A percentile compares a stretch with the other conserved stretches of the same genome.
phyloP scores from a whole-genome alignment of 2,329 filamentous ascomycete species.

The Hymenoscyphus fructigenus region DNA sequence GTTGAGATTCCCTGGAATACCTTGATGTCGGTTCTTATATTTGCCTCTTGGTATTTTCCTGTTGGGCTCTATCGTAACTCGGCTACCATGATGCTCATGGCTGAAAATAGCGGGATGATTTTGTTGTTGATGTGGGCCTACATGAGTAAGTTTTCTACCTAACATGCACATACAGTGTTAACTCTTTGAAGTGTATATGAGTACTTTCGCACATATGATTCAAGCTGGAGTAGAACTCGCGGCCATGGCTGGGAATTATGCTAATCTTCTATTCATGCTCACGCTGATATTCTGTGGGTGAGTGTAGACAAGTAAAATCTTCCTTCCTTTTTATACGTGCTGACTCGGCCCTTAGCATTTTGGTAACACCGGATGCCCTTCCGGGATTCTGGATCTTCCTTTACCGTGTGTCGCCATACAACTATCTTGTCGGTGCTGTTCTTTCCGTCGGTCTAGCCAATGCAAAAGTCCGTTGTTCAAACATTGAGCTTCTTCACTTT shows the following conservation, averaged over 20 bases:
- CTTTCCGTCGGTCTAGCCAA: conserved; percentile 69
- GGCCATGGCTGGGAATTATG: conserved; percentile 74
- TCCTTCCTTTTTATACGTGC: background rate
- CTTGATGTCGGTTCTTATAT: conserved; percentile 73
- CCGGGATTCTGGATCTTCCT: conserved; percentile 83
- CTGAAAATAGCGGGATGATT: conserved; percentile 73
- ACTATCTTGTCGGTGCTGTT: conserved; percentile 76
- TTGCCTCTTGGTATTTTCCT: conserved; percentile 81
- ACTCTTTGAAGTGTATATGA: conserved; percentile 59
- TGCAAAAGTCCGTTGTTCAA: conserved; percentile 62
- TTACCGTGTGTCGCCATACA: conserved; percentile 81
- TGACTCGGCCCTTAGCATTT: conserved; percentile 49
- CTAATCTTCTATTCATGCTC: conserved; percentile 72
- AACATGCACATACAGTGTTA: background rate
- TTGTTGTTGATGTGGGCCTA: conserved; percentile 76
- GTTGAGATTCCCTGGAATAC: conserved; percentile 83
- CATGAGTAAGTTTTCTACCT: conserved; percentile 43
- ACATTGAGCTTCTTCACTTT: conserved; percentile 69
- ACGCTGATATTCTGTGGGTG: conserved; percentile 68
- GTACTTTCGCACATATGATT: conserved; percentile 76
- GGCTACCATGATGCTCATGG: conserved; percentile 54
- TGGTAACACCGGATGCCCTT: conserved; percentile 61
- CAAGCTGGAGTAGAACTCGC: conserved; percentile 75
- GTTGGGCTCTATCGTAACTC: conserved; percentile 71
- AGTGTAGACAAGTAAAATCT: conserved; percentile 3